Percentiles rank a stretch among this genome's conserved stretches.
Conservation (phyloP, 1,284 basidiomycete genomes). For the Melampsora americana region DNA sequence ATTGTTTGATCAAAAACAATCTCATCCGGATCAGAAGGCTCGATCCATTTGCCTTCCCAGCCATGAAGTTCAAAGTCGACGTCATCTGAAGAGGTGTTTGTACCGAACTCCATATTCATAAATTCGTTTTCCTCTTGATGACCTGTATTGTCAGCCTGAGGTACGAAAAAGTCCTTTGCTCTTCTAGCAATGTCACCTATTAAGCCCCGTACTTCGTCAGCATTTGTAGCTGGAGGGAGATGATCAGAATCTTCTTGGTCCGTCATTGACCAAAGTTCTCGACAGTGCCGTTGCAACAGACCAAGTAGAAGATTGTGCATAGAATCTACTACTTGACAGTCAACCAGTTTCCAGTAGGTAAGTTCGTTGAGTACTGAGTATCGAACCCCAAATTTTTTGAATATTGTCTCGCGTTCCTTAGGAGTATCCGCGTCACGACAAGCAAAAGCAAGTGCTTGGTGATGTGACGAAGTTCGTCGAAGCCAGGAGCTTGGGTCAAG, state of each 20-base stretch:
- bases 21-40: too few species aligned
- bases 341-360: background rate
- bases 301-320: slow-evolving; percentile 33
- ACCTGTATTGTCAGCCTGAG: background rate
- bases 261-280: slow-evolving; percentile 22
- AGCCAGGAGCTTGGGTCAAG: background rate
- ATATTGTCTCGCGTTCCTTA: too few species aligned
- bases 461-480: background rate
- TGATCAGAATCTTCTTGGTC: background rate
- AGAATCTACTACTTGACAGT: slow-evolving; percentile 6
- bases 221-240: background rate
- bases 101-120: slow-evolving; percentile 2
- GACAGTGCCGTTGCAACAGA: slow-evolving; percentile 22
- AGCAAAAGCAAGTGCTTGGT: background rate
- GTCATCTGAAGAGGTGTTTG: background rate
- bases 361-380: background rate
- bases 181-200: background rate
- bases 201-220: background rate
- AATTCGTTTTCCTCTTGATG: background rate
- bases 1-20: slow-evolving; percentile 6
- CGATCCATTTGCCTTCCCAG: slow-evolving; percentile 17
- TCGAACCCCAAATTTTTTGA: background rate
- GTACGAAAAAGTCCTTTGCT: background rate
- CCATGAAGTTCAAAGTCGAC: slow-evolving; percentile 10
- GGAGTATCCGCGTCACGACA: background rate